Evolutionary conservation across 331 rosid species (phyloP).

Genomic region (Ulmus americana): DNA sequence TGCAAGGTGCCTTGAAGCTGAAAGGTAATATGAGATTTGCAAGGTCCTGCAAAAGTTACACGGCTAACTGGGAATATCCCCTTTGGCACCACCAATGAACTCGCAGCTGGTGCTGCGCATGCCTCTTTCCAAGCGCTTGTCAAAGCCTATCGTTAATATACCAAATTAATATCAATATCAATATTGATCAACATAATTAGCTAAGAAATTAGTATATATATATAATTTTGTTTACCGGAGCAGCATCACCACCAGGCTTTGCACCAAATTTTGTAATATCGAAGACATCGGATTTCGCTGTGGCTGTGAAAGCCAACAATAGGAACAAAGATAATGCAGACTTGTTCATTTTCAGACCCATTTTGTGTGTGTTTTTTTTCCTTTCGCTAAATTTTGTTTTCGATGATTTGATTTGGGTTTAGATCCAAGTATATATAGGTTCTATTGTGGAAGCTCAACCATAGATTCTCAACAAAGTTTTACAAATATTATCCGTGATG

Average conservation of each 20-base stretch:
- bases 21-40: constrained; percentile 40
- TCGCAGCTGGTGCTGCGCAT: constrained; percentile 22
- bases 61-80: constrained; percentile 18
- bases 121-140: constrained; percentile 40
- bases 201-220: no score
- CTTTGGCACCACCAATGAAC: constrained; percentile 25
- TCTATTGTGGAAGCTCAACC: not conserved
- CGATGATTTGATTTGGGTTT: not conserved
- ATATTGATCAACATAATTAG: no score
- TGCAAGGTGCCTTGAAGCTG: constrained; percentile 30
- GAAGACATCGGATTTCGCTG: not conserved
- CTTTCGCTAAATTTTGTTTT: not conserved
- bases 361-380: not conserved
- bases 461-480: no score
- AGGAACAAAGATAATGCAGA: constrained; percentile 3
- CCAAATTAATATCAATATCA: not conserved
- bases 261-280: constrained; percentile 30
- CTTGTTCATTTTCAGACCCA: not conserved
- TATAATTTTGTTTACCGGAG: no score
- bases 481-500: no score
- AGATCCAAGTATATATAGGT: not conserved
- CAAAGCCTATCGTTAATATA: constrained; percentile 27
- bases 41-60: constrained; percentile 38
- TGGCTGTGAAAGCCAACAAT: not conserved
- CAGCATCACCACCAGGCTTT: not conserved